phyloP scores from a whole-genome alignment of 805 yeast species.

The Kuraishia hungarica region DNA sequence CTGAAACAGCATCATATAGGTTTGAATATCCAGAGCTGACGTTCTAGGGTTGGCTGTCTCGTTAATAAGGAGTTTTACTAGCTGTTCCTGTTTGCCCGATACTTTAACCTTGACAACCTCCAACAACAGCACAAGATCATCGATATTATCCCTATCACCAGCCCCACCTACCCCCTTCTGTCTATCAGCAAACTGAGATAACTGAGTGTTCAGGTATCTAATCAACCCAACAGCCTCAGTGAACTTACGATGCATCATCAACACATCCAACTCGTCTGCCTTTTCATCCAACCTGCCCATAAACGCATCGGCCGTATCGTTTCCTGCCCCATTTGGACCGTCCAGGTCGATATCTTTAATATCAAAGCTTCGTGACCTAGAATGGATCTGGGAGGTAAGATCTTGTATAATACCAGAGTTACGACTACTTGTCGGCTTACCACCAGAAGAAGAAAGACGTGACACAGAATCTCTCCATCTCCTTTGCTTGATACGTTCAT shows the following conservation, averaged over 20 bases:
- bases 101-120: conserved; percentile 9
- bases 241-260: conserved; percentile 37
- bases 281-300: conserved; percentile 31
- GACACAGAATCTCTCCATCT: conserved; percentile 36
- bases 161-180: not conserved
- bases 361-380: conserved; percentile 47
- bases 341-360: conserved; percentile 12
- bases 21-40: conserved; percentile 10
- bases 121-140: conserved; percentile 24
- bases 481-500: conserved; percentile 35
- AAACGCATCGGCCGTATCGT: not conserved
- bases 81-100: conserved; percentile 10
- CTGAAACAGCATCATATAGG: conserved; percentile 20
- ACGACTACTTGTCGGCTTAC: conserved; percentile 12
- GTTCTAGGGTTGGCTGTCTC: conserved; percentile 23
- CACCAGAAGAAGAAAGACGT: conserved; percentile 21
- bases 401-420: conserved; percentile 41
- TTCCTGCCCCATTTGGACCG: not conserved
- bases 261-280: conserved; percentile 41
- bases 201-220: conserved; percentile 13
- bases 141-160: not conserved
- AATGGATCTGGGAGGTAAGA: conserved; percentile 52
- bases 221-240: conserved; percentile 30
- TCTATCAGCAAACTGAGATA: conserved; percentile 5
- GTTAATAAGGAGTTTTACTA: conserved; percentile 7